Conservation (phyloP, 192 early-diverging fungal genomes). For the Ramicandelaber brevisporus region DNA sequence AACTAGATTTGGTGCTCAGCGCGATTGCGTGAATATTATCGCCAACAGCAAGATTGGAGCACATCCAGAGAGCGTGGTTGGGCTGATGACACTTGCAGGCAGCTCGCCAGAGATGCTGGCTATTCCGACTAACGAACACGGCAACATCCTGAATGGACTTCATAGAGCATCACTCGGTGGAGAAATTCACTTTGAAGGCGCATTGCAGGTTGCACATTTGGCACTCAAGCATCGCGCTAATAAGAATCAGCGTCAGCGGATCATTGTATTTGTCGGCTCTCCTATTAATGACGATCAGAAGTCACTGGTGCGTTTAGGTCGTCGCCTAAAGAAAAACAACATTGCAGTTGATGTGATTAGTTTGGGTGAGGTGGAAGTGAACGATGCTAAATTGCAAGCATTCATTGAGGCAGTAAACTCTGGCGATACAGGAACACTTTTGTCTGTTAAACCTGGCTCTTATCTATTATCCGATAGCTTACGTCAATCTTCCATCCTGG, state of each 20-base stretch:
- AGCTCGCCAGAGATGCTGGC: conserved; percentile 87
- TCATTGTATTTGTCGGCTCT: conserved; percentile 83
- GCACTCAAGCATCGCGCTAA: conserved; percentile 93
- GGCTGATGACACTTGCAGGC: conserved; percentile 82
- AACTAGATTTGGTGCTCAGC: conserved; percentile 76
- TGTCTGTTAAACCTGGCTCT: conserved; percentile 78
- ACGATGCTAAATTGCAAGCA: conserved; percentile 70
- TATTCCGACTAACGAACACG: conserved; percentile 68
- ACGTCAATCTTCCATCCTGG: conserved; percentile 64
- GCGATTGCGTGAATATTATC: conserved; percentile 74
- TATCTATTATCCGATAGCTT: conserved; percentile 78
- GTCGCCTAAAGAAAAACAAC: conserved; percentile 97
- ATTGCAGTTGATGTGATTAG: conserved; percentile 84
- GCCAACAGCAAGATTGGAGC: conserved; percentile 72
- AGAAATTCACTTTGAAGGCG: conserved; percentile 44
- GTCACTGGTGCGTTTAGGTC: conserved; percentile 66
- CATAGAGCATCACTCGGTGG: conserved; percentile 59
- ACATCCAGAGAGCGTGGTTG: conserved; percentile 93
- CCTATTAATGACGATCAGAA: conserved; percentile 65
- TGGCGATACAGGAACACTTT: conserved; percentile 80
- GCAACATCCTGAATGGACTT: conserved; percentile 68
- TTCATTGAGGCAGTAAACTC: conserved; percentile 77
- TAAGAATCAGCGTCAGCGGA: conserved; percentile 80
- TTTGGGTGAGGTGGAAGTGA: conserved; percentile 80
- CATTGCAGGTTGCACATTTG: conserved; percentile 92